phyloP scores from a whole-genome alignment of 352 stramenopile species.

The Pythium chondricola region DNA sequence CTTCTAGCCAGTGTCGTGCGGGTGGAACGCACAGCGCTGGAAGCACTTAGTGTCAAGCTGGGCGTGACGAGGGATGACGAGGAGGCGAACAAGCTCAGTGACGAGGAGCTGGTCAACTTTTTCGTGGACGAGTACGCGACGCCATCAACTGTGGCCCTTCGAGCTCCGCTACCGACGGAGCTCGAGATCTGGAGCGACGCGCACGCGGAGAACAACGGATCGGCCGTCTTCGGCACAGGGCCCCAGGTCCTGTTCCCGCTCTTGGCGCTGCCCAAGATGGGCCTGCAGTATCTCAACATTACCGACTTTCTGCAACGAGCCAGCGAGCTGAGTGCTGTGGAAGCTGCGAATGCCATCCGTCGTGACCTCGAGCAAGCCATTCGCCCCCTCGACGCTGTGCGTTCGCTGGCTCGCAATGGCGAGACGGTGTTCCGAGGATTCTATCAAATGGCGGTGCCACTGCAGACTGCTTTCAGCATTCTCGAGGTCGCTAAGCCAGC shows the following conservation, averaged over 20 bases:
- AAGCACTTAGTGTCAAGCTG: conserved; percentile 31
- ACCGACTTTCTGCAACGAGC: conserved; percentile 92
- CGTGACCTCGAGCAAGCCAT: conserved; percentile 85
- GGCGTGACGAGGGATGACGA: conserved; percentile 38
- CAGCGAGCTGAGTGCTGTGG: conserved; percentile 88
- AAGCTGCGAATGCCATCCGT: conserved; percentile 85
- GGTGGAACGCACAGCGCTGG: conserved; percentile 26
- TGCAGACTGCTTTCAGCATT: conserved; percentile 44
- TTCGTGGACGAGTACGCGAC: conserved; percentile 58
- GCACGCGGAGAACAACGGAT: conserved; percentile 5
- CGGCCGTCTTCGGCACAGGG: conserved; percentile 32
- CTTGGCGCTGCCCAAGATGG: conserved; percentile 92
- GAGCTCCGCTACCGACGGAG: conserved; percentile 70
- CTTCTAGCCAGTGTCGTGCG: conserved; percentile 30
- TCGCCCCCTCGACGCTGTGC: conserved; percentile 48
- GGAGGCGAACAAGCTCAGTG: conserved; percentile 25
- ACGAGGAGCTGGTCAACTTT: conserved; percentile 39
- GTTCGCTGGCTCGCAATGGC: conserved; percentile 27
- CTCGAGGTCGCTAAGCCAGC: conserved; percentile 83
- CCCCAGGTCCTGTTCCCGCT: conserved; percentile 35
- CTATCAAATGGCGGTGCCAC: conserved; percentile 30
- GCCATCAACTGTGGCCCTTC: conserved; percentile 18
- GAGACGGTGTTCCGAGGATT: conserved; percentile 61
- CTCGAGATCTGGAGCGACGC: conserved; percentile 83
- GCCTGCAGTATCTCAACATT: conserved; percentile 93